Conservation (phyloP, 2,329 filamentous ascomycete species). For the Aureobasidium sp. region DNA sequence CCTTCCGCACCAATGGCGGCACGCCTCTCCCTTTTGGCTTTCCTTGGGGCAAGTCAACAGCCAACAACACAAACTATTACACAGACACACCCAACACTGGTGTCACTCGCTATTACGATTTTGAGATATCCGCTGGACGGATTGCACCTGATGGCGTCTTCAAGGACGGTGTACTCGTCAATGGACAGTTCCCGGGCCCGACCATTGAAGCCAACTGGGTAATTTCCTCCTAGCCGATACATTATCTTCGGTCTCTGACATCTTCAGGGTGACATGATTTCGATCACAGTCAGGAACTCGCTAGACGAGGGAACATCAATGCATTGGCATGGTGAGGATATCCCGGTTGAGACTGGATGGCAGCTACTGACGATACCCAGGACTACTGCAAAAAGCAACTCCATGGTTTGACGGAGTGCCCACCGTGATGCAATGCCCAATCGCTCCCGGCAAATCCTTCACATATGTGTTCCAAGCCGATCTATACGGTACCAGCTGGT, state of each 20-base stretch:
- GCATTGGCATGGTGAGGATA: slow-evolving; percentile 52
- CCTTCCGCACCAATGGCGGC: slow-evolving; percentile 17
- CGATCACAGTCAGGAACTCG: slow-evolving; percentile 46
- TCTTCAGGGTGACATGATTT: slow-evolving; percentile 33
- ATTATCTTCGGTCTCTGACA: neutral
- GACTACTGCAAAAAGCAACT: slow-evolving; percentile 41
- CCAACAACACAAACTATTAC: slow-evolving; percentile 24
- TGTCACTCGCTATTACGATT: slow-evolving; percentile 26
- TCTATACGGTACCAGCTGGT: slow-evolving; percentile 35
- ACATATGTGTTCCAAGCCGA: slow-evolving; percentile 50
- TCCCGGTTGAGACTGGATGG: neutral
- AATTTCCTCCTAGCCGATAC: too few species aligned
- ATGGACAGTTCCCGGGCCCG: slow-evolving; percentile 59
- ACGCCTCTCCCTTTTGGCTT: slow-evolving; percentile 15
- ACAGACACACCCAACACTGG: slow-evolving; percentile 24
- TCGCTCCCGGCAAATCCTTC: slow-evolving; percentile 40
- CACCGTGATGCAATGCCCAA: slow-evolving; percentile 37
- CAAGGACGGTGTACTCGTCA: slow-evolving; percentile 33
- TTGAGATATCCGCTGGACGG: slow-evolving; percentile 21
- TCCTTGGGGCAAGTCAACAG: slow-evolving; percentile 23
- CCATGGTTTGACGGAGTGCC: slow-evolving; percentile 49
- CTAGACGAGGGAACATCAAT: slow-evolving; percentile 51
- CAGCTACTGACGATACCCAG: neutral
- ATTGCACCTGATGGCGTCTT: slow-evolving; percentile 28
- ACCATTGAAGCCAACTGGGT: slow-evolving; percentile 42